Evolutionary conservation across 805 yeast species (phyloP).

Genomic region (Zygotorulaspora florentina): DNA sequence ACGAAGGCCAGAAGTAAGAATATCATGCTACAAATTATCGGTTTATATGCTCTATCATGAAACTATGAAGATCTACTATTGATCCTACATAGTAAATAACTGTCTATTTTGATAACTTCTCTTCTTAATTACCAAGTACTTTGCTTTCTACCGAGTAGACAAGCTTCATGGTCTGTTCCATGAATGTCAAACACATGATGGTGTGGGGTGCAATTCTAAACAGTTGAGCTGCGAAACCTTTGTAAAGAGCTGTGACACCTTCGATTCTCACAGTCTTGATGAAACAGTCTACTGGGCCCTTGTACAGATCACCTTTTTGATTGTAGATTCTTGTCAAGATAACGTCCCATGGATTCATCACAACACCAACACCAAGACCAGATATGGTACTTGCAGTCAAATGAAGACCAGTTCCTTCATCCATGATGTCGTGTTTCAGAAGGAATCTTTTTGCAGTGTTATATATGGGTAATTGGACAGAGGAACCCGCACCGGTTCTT

Average conservation of each 20-base stretch:
- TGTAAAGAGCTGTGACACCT: constrained; percentile 84
- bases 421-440: constrained; percentile 46
- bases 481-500: constrained; percentile 93
- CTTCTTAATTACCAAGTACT: constrained; percentile 4
- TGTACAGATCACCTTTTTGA: constrained; percentile 83
- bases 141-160: constrained; percentile 37
- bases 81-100: not conserved
- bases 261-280: constrained; percentile 75
- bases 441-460: constrained; percentile 67
- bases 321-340: constrained; percentile 91
- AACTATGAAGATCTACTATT: not conserved
- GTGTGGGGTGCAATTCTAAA: constrained; percentile 95
- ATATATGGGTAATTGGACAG: constrained; percentile 91
- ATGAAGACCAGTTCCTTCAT: constrained; percentile 67
- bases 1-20: no score
- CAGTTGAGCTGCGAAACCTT: constrained; percentile 92
- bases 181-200: constrained; percentile 79
- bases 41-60: not conserved
- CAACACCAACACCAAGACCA: constrained; percentile 89
- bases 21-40: not conserved
- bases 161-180: constrained; percentile 89
- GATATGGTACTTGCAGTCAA: constrained; percentile 69
- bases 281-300: constrained; percentile 86
- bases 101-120: no score
- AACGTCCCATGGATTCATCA: constrained; percentile 98